These are phyloP conservation scores for Capsella rubella DNA, from an alignment of 441 rosid genomes.

Conservation along the genomic window DNA sequence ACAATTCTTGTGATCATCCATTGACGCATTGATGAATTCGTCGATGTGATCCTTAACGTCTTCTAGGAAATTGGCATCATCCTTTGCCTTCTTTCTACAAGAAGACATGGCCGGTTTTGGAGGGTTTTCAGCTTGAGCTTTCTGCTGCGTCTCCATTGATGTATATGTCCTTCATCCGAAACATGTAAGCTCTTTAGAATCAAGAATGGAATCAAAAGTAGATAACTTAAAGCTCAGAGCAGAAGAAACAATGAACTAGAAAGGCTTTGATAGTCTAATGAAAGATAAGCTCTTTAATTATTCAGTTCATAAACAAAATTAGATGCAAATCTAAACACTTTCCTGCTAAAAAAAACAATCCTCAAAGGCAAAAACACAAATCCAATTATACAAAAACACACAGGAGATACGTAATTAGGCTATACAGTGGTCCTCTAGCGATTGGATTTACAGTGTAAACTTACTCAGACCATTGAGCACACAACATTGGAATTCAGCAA, in stretches of 20 bases:
- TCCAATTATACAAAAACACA: too few relatives aligned
- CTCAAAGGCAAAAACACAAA: background rate
- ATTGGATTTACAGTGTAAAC: background rate
- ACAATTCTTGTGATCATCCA: conserved; percentile 93
- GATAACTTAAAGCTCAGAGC: background rate
- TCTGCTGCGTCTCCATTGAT: conserved; percentile 53
- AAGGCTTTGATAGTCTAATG: background rate
- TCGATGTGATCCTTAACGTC: conserved; percentile 89
- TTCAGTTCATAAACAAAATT: conserved; percentile 5
- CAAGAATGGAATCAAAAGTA: background rate
- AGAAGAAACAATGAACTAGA: conserved; percentile 6
- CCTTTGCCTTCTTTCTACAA: conserved; percentile 74
- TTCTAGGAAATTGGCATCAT: conserved; percentile 74
- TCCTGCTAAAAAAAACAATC: background rate
- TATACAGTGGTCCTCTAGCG: too few relatives aligned
- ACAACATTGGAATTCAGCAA: conserved; percentile 7
- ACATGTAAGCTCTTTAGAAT: conserved; percentile 6
- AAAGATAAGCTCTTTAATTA: background rate
- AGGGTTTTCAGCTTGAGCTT: conserved; percentile 40
- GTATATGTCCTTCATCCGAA: background rate
- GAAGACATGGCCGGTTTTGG: conserved; percentile 53
- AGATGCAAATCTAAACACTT: background rate
- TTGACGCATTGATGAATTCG: conserved; percentile 80
- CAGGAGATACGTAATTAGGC: too few relatives aligned
- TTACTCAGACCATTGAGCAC: conserved; percentile 11